A percentile compares a stretch with the other conserved stretches of the same genome.
These are phyloP conservation scores for Neocallimastix lanati DNA, from an alignment of 192 early-diverging fungal species.

Conservation along the genomic window DNA sequence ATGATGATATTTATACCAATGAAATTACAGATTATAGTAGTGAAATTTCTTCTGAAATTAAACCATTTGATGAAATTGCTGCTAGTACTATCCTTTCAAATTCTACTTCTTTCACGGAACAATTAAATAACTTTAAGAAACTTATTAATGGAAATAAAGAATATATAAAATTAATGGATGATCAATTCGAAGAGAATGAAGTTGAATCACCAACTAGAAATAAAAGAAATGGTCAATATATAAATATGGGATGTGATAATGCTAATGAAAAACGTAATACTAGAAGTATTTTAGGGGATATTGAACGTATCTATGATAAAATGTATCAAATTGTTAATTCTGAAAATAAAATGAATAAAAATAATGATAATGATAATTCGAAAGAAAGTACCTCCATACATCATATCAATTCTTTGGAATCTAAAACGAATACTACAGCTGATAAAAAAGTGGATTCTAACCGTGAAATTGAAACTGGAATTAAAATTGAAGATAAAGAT, in stretches of 20 bases:
- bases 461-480: too few relatives aligned
- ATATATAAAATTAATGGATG: background rate
- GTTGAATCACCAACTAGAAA: background rate
- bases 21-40: background rate
- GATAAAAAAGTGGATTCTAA: too few relatives aligned
- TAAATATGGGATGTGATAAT: background rate
- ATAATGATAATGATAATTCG: too few relatives aligned
- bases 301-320: background rate
- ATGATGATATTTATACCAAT: background rate
- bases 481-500: too few relatives aligned
- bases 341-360: too few relatives aligned
- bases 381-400: too few relatives aligned
- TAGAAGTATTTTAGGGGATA: background rate
- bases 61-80: background rate
- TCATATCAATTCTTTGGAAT: too few relatives aligned
- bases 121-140: background rate
- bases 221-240: background rate
- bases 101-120: background rate
- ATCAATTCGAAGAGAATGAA: background rate
- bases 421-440: too few relatives aligned
- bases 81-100: background rate
- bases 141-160: background rate
- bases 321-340: too few relatives aligned
- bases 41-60: background rate
- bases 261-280: background rate